Evolutionary conservation across 2,329 filamentous ascomycete species (phyloP).

Genomic region (Monilinia polystroma): DNA sequence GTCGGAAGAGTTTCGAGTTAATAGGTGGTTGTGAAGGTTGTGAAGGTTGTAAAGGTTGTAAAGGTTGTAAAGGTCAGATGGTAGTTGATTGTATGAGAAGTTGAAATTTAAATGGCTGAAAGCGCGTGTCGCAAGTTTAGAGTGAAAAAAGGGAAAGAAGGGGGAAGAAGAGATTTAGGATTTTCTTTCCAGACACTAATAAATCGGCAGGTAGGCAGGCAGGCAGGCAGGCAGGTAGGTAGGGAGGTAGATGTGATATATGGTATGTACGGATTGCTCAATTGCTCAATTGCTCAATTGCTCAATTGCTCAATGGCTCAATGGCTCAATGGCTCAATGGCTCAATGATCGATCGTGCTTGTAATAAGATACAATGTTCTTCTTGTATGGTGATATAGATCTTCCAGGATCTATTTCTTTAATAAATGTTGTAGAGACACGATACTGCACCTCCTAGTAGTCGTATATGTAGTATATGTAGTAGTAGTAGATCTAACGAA

Average conservation of each 20-base stretch:
- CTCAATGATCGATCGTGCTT: constrained; percentile 14
- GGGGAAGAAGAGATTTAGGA: constrained; percentile 1
- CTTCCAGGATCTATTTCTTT: constrained; percentile 19
- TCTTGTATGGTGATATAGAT: not conserved
- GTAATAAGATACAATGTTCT: not conserved
- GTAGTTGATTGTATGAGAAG: not conserved
- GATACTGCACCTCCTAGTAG: not conserved
- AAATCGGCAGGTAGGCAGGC: too few species aligned
- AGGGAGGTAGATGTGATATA: not conserved
- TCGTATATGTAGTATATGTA: not conserved
- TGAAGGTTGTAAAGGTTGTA: not conserved
- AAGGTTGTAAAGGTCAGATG: not conserved
- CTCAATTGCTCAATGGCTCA: constrained; percentile 18
- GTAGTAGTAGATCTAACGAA: constrained; percentile 6
- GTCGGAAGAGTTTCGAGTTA: not conserved
- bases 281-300: not conserved
- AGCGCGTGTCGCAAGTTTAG: constrained; percentile 1
- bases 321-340: not conserved
- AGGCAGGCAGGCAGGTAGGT: not conserved
- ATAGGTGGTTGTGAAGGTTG: not conserved
- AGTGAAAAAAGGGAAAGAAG: not conserved
- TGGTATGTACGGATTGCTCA: constrained; percentile 15
- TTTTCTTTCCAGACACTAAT: not conserved
- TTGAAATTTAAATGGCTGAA: not conserved
- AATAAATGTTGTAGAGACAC: not conserved